Evolutionary conservation across 352 stramenopile species (phyloP), one percentile per base, ranked within the genome.

Genomic region (Phytophthora crassamura): DNA sequence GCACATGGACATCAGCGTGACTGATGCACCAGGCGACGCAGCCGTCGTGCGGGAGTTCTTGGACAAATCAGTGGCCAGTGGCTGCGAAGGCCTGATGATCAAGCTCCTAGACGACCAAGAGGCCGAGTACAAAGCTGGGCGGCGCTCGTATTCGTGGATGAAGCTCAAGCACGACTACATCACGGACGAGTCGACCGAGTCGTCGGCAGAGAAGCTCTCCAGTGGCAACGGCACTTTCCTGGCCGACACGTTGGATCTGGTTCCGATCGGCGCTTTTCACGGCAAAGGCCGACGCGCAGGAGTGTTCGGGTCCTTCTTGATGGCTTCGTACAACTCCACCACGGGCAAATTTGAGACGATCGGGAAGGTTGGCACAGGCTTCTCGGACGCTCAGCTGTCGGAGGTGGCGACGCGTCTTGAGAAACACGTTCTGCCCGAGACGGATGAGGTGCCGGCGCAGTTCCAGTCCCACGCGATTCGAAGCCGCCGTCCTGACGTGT

Each of bases 181-280:
- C 22, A 62, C 46, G n/a, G 63, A 75, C 34, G 64, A 78, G 18
- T 12, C 63, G 0, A 25, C 16, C 0, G 34, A 30, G 25, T 30
- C 32, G 34, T 71, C 33, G 6, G 35, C 36, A 45, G 59, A 63
- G 15, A 57, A 61, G n/a, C 16, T 30, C 1, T 9, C 48, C 18
- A 59, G 18, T 35, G 66, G 67, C 16, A 80, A 76, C 16, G 83
- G 84, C 12, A 75, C 72, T 7, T 95, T 93, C 53, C 69, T 95
- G 5, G 80, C 83, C 4, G 86, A 95, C 53, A 91, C 97, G 15
- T 84, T 99, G 20, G 98, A 99, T 78, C 81, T 99, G 32, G 97
- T 99, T n/a, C 97, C 97, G 1, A 92, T 99, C 49, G 98, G 96
- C 2, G 98, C 96, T 5, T 99, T 98, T 74, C 89, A 98, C 59